Conservation (phyloP, 1,139 yeast species). For the Hansenula sp. region DNA sequence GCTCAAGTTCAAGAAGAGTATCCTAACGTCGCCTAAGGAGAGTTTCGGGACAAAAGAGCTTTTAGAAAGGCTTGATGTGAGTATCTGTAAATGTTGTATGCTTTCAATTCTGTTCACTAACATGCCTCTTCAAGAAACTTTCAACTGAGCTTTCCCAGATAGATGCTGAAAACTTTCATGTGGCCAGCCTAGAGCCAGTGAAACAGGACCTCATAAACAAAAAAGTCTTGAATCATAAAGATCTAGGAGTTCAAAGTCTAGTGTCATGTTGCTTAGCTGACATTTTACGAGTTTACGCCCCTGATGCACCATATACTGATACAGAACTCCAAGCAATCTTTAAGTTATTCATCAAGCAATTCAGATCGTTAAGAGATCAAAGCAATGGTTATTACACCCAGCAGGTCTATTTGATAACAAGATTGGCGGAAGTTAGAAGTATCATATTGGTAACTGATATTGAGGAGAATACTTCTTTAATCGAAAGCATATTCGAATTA, state of each 20-base stretch:
- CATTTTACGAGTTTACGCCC: constrained; percentile 75
- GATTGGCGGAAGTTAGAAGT: constrained; percentile 76
- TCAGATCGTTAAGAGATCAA: constrained; percentile 51
- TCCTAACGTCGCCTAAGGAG: constrained; percentile 50
- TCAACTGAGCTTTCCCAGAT: constrained; percentile 59
- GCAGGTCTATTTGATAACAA: constrained; percentile 61
- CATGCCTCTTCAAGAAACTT: constrained; percentile 30
- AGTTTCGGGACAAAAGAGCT: constrained; percentile 61
- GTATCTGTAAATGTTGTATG: constrained; percentile 4
- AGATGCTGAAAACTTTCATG: constrained; percentile 57
- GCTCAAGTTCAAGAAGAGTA: constrained; percentile 40
- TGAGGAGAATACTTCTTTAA: constrained; percentile 54
- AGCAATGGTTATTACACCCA: constrained; percentile 67
- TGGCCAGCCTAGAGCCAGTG: constrained; percentile 39
- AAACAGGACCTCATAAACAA: constrained; percentile 52
- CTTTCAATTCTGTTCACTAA: constrained; percentile 17
- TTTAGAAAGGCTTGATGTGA: constrained; percentile 32
- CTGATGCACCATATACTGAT: constrained; percentile 85
- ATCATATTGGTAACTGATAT: constrained; percentile 75
- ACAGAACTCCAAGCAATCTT: constrained; percentile 60
- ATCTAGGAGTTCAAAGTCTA: constrained; percentile 67
- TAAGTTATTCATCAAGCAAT: constrained; percentile 58
- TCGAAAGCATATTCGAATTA: constrained; percentile 53
- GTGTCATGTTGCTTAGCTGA: constrained; percentile 77
- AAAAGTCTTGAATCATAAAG: constrained; percentile 58